A percentile compares a stretch with the other conserved stretches of the same genome.
Evolutionary conservation across 371 early-diverging fungal genomes (phyloP).

Genomic region (Lichtheimia corymbifera): DNA sequence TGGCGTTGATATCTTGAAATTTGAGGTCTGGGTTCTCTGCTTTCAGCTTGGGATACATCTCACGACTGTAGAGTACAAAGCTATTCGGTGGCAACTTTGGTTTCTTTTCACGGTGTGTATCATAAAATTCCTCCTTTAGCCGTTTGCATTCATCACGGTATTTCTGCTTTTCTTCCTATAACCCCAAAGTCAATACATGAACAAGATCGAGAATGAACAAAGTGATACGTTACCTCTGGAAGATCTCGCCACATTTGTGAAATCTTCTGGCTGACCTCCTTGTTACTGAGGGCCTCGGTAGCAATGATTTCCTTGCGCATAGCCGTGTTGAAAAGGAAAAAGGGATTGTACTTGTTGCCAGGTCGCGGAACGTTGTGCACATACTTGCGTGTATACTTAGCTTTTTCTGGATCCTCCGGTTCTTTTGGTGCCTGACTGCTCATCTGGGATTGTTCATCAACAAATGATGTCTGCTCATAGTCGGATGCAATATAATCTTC

Average conservation of each 20-base stretch:
- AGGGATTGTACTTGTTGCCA: not conserved
- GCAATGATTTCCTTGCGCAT: not conserved
- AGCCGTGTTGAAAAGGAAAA: not conserved
- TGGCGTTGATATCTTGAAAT: not conserved
- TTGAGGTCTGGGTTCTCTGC: not conserved
- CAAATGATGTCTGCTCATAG: not conserved
- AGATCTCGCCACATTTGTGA: not conserved
- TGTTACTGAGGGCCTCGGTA: not conserved
- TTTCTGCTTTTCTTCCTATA: constrained; percentile 1
- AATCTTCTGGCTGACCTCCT: not conserved
- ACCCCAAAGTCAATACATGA: no score
- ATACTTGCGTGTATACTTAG: not conserved
- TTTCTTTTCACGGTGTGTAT: not conserved
- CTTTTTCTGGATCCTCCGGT: not conserved
- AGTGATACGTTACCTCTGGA: not conserved
- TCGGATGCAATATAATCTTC: constrained; percentile 1
- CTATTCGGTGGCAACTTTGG: not conserved
- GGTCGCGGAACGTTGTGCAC: not conserved
- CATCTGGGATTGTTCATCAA: not conserved
- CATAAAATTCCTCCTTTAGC: not conserved
- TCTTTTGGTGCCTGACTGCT: not conserved
- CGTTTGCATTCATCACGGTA: not conserved
- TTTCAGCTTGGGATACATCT: not conserved
- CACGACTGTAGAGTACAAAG: not conserved
- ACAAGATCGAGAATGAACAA: not conserved